A percentile compares a stretch with the other conserved stretches of the same genome.
Conservation (phyloP, 2,329 filamentous ascomycete genomes). For the Dactylellina cionopaga region DNA sequence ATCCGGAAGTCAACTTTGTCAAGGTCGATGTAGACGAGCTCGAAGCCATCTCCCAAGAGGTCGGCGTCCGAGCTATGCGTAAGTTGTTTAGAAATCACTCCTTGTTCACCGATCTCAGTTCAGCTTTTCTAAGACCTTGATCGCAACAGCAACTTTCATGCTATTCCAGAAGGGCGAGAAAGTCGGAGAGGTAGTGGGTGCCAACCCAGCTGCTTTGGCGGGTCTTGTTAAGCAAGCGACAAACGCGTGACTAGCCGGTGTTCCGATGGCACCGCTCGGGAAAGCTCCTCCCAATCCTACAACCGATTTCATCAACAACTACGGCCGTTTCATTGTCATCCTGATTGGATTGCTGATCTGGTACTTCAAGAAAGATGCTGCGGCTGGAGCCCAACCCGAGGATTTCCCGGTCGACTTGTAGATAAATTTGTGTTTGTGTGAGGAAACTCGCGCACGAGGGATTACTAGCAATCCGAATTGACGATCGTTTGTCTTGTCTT, state of each 20-base stretch:
- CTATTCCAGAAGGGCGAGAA: slow-evolving; percentile 83
- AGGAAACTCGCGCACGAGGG: too few relatives aligned
- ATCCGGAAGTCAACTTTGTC: slow-evolving; percentile 75
- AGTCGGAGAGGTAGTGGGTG: slow-evolving; percentile 78
- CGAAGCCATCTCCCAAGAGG: slow-evolving; percentile 77
- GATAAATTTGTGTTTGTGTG: too few relatives aligned
- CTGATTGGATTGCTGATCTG: slow-evolving; percentile 33
- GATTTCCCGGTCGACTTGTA: slow-evolving; percentile 27
- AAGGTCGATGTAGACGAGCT: slow-evolving; percentile 92
- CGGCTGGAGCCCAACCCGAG: not conserved
- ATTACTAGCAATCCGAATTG: not conserved
- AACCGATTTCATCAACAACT: slow-evolving; percentile 35
- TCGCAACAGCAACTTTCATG: slow-evolving; percentile 67
- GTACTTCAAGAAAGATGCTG: slow-evolving; percentile 31
- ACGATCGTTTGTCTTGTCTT: not conserved
- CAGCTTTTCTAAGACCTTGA: not conserved
- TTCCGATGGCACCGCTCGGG: slow-evolving; percentile 12
- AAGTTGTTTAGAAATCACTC: too few relatives aligned
- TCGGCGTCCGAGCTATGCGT: slow-evolving; percentile 89
- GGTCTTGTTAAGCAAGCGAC: slow-evolving; percentile 30
- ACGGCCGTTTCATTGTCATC: slow-evolving; percentile 42
- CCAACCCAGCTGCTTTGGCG: slow-evolving; percentile 76
- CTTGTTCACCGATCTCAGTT: not conserved
- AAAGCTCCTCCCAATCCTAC: slow-evolving; percentile 12
- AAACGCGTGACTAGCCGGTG: slow-evolving; percentile 42